Percentiles rank a stretch among this genome's conserved stretches.
Evolutionary conservation across 2,329 filamentous ascomycete species (phyloP).

Genomic region (Aspergillus sclerotialis): DNA sequence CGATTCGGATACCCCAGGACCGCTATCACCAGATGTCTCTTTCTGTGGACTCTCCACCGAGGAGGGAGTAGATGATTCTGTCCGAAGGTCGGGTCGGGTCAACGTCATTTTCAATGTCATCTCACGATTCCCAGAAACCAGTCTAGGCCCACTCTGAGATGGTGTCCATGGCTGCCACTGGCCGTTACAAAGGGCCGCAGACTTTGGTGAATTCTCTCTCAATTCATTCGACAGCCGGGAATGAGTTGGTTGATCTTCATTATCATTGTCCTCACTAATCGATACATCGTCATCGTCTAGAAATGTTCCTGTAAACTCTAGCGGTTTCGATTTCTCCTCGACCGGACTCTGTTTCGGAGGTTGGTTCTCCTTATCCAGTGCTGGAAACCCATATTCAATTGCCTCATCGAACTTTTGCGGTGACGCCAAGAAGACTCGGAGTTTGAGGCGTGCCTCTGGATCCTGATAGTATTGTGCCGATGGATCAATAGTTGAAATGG

Average conservation of each 20-base stretch:
- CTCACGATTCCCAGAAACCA: constrained; percentile 60
- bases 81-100: constrained; percentile 76
- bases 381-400: constrained; percentile 84
- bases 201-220: constrained; percentile 8
- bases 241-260: constrained; percentile 13
- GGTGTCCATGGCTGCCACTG: constrained; percentile 11
- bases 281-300: constrained; percentile 41
- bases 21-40: constrained; percentile 42
- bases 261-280: constrained; percentile 29
- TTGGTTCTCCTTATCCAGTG: constrained; percentile 29
- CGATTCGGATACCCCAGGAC: constrained; percentile 36
- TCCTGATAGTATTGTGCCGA: constrained; percentile 81
- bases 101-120: constrained; percentile 97
- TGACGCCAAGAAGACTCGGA: constrained; percentile 78
- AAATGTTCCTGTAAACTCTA: constrained; percentile 46
- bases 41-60: constrained; percentile 55
- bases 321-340: constrained; percentile 30
- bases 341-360: constrained; percentile 10
- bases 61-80: constrained; percentile 40
- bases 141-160: constrained; percentile 41
- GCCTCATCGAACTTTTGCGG: constrained; percentile 95
- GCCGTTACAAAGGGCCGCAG: constrained; percentile 9
- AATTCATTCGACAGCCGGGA: constrained; percentile 6
- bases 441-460: constrained; percentile 76
- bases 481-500: constrained; percentile 56